phyloP scores from a whole-genome alignment of 805 yeast genomes.

The Sungouiella blattae region DNA sequence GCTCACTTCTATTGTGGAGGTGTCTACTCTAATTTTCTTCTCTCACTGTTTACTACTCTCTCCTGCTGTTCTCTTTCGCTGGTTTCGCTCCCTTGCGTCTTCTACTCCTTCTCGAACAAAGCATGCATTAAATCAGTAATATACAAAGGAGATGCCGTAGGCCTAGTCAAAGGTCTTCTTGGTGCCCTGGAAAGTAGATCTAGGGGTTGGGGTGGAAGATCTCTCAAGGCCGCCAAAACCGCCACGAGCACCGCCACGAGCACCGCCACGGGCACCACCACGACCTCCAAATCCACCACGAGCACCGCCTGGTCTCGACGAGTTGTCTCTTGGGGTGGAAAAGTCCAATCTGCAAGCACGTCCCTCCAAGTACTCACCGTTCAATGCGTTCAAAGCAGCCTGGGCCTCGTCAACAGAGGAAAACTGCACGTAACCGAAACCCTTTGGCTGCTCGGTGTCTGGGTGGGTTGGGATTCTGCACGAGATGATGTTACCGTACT shows the following conservation, averaged over 20 bases:
- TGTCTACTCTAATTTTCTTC: no score
- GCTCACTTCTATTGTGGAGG: no score
- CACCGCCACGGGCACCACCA: slow-evolving; percentile 22
- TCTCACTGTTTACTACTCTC: no score
- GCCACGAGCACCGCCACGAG: slow-evolving; percentile 22
- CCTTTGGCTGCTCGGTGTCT: slow-evolving; percentile 98
- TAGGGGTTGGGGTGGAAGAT: slow-evolving; percentile 56
- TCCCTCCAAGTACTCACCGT: slow-evolving; percentile 86
- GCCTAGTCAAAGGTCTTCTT: slow-evolving; percentile 75
- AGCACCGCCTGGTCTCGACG: slow-evolving; percentile 32
- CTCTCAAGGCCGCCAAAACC: slow-evolving; percentile 36
- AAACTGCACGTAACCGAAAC: slow-evolving; percentile 97
- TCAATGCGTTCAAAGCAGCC: slow-evolving; percentile 79
- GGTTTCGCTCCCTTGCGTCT: no score
- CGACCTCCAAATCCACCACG: slow-evolving; percentile 32
- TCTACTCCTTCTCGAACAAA: background rate
- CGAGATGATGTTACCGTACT: slow-evolving; percentile 77
- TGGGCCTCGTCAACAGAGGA: slow-evolving; percentile 84
- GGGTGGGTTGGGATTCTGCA: slow-evolving; percentile 98
- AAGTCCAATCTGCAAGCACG: slow-evolving; percentile 93
- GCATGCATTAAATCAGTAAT: slow-evolving; percentile 4
- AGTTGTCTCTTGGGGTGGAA: slow-evolving; percentile 79
- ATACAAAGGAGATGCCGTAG: slow-evolving; percentile 5
- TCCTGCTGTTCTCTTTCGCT: no score
- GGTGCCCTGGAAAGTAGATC: slow-evolving; percentile 76